Evolutionary conservation across 2,329 filamentous ascomycete species (phyloP), one percentile per base, ranked within the genome.

Genomic region (Fusarium dlaminii): DNA sequence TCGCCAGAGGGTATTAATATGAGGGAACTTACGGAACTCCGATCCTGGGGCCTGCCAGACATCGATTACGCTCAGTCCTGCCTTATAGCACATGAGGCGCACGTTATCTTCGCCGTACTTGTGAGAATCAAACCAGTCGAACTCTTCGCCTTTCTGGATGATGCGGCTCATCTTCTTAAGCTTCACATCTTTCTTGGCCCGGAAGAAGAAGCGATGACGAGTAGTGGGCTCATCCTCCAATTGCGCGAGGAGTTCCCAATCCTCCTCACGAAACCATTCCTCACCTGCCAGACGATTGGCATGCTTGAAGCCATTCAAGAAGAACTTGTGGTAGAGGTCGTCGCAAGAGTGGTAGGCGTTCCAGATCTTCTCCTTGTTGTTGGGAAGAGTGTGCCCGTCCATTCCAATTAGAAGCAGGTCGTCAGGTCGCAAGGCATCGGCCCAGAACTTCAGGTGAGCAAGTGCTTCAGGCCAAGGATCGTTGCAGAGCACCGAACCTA

Each of bases 91-190:
- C 83, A 85, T 85, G 64, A 81, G 75, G 30, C 77, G 77, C 18
- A 85, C 83, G 36, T 78, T 78, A 8, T 77, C 66, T 70, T 83
- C 80, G 52, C 78, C 76, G 54, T 84, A 84, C 73, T 84, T 85
- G 75, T 85, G 83, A 37, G 83, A 83, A 72, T 85, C 83, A 66
- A 85, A 85, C 83, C 83, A 85, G 68, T 85, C 83, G 22, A 84
- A 76, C 64, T 84, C 81, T 48, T 82, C 77, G 20, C 80, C 83
- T 27, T 75, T 58, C 45, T 70, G 60, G 43, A 84, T 81, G 17
- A 68, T 66, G 22, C 75, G 75, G 6, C 66, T 73, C 34, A 79
- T 68, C 22, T 67, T 75, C 14, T 67, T 59, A 22, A 83, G 72
- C 10, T 65, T 62, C 37, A 85, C 74, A 29, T 83, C 79, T 22